Evolutionary conservation across 495 filamentous ascomycete species (phyloP), one percentile per base, ranked within the genome.

Genomic region (Trichoderma reesei): DNA sequence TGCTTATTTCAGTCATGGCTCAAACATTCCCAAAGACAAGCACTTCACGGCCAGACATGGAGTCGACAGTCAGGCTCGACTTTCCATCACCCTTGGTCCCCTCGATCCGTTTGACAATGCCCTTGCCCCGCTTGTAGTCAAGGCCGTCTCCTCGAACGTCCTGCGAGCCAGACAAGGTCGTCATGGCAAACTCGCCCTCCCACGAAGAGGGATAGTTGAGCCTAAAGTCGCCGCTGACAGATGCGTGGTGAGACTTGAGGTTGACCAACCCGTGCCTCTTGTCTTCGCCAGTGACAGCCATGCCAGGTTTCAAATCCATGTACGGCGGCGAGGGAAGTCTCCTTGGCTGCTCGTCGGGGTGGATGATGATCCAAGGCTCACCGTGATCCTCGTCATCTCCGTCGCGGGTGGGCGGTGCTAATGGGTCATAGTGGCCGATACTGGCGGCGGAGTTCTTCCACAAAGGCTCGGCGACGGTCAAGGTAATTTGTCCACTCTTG

Each of bases 181-280:
- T 31, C 16, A 59, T 18, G 38, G 18, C 4, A 14, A 79, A 63
- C 16, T 69, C 59, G 0, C 79, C 79, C 64, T 79, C 77, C 79
- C 79, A 81, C 1, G 67, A 62, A 33, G 62, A 66, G 0, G 79
- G 78, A 36, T 74, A 78, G 11, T 44, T 61, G 3, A 80, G 62
- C 11, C 46, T 59, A 44, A 79, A 65, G 20, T 72, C 60, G 0
- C 71, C 77, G 18, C 74, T 76, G 0, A 74, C 76, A 5, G 70
- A 71, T 31, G 42, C 70, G 54, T 79, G 78, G 34, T 60, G 13
- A 8, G 69, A 63, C 6, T 65, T 41, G 1, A 80, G 64, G 42
- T 65, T 65, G n/a, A 71, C 59, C 5, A 78, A 56, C 11, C 51
- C 51, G 42, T 46, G 42, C 42, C 16, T 5, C 11, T 46, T 14